Conservation (phyloP, 768 basidiomycete genomes). For the Lactarius psammicola region DNA sequence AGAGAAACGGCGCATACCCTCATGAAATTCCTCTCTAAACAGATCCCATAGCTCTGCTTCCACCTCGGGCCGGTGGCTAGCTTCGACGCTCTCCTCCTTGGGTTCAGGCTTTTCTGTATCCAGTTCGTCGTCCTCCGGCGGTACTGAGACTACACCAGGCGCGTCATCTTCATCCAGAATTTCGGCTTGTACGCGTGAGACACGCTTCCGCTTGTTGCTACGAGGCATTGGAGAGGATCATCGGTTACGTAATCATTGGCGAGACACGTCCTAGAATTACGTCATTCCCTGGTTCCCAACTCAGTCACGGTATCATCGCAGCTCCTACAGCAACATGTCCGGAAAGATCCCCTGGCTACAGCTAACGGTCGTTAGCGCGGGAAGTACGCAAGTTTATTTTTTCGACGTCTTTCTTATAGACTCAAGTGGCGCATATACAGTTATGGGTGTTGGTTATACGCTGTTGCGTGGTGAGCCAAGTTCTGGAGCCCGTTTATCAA, state of each 20-base stretch:
- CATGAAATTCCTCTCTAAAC: slow-evolving; percentile 27
- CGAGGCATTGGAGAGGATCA: slow-evolving; percentile 1
- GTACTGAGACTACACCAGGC: slow-evolving; percentile 2
- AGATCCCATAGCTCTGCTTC: slow-evolving; percentile 23
- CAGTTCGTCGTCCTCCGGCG: slow-evolving; percentile 7
- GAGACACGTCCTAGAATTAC: not conserved
- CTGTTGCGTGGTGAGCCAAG: slow-evolving; percentile 35
- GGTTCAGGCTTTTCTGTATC: not conserved
- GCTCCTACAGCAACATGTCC: slow-evolving; percentile 28
- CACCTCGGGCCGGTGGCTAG: slow-evolving; percentile 8
- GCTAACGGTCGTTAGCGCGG: slow-evolving; percentile 32
- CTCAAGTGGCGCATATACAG: slow-evolving; percentile 23
- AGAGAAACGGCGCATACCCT: slow-evolving; percentile 6
- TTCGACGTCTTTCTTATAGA: not conserved
- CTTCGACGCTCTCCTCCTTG: slow-evolving; percentile 4
- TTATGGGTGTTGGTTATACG: slow-evolving; percentile 37
- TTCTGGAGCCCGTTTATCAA: not conserved
- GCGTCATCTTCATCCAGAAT: not conserved
- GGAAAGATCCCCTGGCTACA: slow-evolving; percentile 36
- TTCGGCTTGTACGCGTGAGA: slow-evolving; percentile 7
- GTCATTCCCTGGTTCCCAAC: slow-evolving; percentile 1
- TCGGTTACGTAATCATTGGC: slow-evolving; percentile 12
- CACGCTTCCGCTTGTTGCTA: slow-evolving; percentile 24
- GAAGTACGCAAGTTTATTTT: slow-evolving; percentile 31
- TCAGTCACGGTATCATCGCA: too few relatives aligned